Evolutionary conservation across 306 rosid genomes (phyloP).

Genomic region (Cercis canadensis): DNA sequence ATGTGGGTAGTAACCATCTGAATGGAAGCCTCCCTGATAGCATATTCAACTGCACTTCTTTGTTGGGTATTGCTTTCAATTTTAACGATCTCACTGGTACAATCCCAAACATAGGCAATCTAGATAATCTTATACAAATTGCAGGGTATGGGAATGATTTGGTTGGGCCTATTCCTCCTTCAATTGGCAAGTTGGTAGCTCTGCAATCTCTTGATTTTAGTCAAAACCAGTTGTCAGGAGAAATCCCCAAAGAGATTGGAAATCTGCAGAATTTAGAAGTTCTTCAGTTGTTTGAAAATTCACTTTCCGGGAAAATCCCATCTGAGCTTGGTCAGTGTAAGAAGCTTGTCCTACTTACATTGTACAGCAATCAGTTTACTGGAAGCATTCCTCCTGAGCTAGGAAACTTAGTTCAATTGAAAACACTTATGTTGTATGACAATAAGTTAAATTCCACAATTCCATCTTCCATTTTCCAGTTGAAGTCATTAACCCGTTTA

Average conservation of each 20-base stretch:
- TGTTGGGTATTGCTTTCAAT: constrained; percentile 52
- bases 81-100: constrained; percentile 66
- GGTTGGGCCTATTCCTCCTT: constrained; percentile 68
- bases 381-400: constrained; percentile 75
- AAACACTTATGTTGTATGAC: constrained; percentile 50
- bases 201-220: constrained; percentile 66
- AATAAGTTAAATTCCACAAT: constrained; percentile 69
- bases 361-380: constrained; percentile 52
- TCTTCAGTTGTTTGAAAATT: constrained; percentile 55
- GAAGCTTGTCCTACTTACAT: constrained; percentile 59
- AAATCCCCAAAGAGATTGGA: constrained; percentile 65
- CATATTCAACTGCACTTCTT: constrained; percentile 66
- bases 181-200: constrained; percentile 60
- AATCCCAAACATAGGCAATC: constrained; percentile 67
- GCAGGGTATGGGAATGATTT: constrained; percentile 54
- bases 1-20: constrained; percentile 55
- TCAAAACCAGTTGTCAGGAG: constrained; percentile 68
- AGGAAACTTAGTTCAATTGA: constrained; percentile 60
- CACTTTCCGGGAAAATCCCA: constrained; percentile 68
- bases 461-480: constrained; percentile 63
- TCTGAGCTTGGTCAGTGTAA: constrained; percentile 59
- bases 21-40: constrained; percentile 77
- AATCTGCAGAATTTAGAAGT: constrained; percentile 55
- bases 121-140: constrained; percentile 51
- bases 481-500: constrained; percentile 65